These are phyloP conservation scores for Grosmannia serpens DNA, from an alignment of 2,329 filamentous ascomycete species.

Conservation along the genomic window DNA sequence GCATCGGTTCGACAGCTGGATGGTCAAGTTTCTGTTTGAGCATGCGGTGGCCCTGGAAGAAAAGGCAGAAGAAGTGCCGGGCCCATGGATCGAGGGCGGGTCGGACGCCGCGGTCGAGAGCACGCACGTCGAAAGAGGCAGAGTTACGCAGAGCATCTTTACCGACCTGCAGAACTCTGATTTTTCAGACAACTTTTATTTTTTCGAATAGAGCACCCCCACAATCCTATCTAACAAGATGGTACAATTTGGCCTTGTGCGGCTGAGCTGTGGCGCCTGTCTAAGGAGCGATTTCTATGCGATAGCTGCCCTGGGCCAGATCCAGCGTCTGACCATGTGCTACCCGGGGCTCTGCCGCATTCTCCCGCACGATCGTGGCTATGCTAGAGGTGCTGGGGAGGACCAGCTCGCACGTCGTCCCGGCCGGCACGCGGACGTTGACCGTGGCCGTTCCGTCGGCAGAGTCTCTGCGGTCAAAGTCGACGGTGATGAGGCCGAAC, in stretches of 20 bases:
- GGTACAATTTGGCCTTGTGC: no score
- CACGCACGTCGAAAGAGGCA: no score
- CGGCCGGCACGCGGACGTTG: not conserved
- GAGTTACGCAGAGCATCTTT: no score
- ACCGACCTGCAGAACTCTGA: no score
- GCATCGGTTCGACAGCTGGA: not conserved
- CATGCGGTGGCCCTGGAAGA: no score
- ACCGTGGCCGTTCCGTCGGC: not conserved
- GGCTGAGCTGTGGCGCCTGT: no score
- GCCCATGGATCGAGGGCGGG: no score
- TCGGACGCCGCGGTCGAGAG: no score
- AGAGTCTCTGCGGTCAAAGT: not conserved
- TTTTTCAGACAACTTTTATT: no score
- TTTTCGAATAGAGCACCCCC: no score
- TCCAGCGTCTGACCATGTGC: not conserved
- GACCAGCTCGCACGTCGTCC: not conserved
- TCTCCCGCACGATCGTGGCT: not conserved
- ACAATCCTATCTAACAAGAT: no score
- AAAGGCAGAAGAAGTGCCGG: no score
- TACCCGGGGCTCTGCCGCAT: not conserved
- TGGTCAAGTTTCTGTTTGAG: not conserved
- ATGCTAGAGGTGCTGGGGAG: not conserved
- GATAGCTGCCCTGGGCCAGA: not conserved
- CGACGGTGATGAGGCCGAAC: not conserved
- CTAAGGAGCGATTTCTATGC: not conserved